Base-by-base conservation (phyloP, 306 rosid genomes). In the Lagenaria siceraria region DNA sequence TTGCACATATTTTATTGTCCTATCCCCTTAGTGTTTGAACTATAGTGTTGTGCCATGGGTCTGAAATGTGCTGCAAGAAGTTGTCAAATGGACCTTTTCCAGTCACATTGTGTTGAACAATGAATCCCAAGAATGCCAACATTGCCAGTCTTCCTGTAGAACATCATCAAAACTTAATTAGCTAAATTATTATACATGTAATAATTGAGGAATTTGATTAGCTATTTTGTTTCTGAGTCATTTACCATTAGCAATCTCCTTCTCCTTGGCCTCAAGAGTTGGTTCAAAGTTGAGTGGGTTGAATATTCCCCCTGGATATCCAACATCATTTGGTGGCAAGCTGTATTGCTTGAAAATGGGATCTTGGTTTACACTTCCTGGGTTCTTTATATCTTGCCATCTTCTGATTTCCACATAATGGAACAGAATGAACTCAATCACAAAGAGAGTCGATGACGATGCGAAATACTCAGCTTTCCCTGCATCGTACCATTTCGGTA, bases 41-140 rank as follows among this genome's bases (percentile, higher is more conserved):
- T 70, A 96, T 92, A 81, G 97, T 96, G 92, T 96, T 96, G 90
- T 96, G 99, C 99, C 99, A 96, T 82, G 99, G 99, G 78, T 92
- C 99, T 0, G 97, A 87, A 18, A 96, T 25, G 86, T 96, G 98
- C 98, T 92, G 99, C 90, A 92, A 71, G 25, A 96, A 84, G 92
- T 96, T 96, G 64, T 96, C 98, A 77, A 96, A 96, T 56, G 99
- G 99, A 10, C 98, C 99, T 80, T 92, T 61, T 7, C 97, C 98
- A 10, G 93, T 87, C 81, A 90, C 91, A 3, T 92, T 96, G 93
- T 96, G 92, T 65, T 96, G 99, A 85, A 96, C 78, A 9, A 96
- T 19, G 78, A 96, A 92, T 54, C 98, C 99, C 87, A 96, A 82
- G 88, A 92, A 92, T 55, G 99, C 99, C 90, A 96, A 84, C 99